These are phyloP conservation scores for Xylaria flabelliformis DNA, from an alignment of 495 filamentous ascomycete species.

Conservation along the genomic window DNA sequence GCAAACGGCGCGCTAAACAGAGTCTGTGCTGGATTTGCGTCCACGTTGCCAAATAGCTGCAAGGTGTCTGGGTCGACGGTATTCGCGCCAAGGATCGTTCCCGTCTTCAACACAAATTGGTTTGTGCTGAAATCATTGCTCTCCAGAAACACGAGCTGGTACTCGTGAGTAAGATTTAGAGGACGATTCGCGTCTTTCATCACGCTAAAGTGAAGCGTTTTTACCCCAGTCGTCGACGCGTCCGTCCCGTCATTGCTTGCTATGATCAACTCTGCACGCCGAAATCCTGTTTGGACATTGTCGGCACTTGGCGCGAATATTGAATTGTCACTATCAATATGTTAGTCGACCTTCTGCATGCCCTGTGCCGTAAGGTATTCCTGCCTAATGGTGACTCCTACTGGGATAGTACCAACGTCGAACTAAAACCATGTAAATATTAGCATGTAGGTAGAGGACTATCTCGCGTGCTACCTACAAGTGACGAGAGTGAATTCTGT, in stretches of 20 bases:
- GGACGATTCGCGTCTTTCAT: slow-evolving; percentile 48
- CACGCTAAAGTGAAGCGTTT: slow-evolving; percentile 58
- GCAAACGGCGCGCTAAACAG: slow-evolving; percentile 51
- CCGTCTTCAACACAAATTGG: slow-evolving; percentile 57
- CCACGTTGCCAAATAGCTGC: slow-evolving; percentile 49
- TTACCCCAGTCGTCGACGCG: slow-evolving; percentile 48
- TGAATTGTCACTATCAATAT: slow-evolving; percentile 46
- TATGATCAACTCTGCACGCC: slow-evolving; percentile 55
- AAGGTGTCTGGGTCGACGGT: slow-evolving; percentile 39
- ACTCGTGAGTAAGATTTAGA: slow-evolving; percentile 59
- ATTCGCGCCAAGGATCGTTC: slow-evolving; percentile 45
- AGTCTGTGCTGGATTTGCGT: slow-evolving; percentile 38
- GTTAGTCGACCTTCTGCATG: slow-evolving; percentile 17
- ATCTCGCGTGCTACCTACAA: slow-evolving; percentile 29
- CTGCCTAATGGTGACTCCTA: slow-evolving; percentile 42
- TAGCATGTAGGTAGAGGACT: background rate
- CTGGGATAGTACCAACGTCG: slow-evolving; percentile 38
- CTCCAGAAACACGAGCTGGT: slow-evolving; percentile 58
- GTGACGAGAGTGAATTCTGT: slow-evolving; percentile 25
- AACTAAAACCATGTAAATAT: slow-evolving; percentile 34
- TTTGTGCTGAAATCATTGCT: slow-evolving; percentile 55
- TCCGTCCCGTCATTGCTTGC: slow-evolving; percentile 54
- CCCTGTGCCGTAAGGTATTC: background rate
- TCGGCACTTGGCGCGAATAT: slow-evolving; percentile 45
- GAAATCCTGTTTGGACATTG: slow-evolving; percentile 54